Percentiles rank a stretch among this genome's conserved stretches.
These are phyloP conservation scores for Blastobotrys buckinghamii DNA, from an alignment of 1,139 yeast species.

Conservation along the genomic window DNA sequence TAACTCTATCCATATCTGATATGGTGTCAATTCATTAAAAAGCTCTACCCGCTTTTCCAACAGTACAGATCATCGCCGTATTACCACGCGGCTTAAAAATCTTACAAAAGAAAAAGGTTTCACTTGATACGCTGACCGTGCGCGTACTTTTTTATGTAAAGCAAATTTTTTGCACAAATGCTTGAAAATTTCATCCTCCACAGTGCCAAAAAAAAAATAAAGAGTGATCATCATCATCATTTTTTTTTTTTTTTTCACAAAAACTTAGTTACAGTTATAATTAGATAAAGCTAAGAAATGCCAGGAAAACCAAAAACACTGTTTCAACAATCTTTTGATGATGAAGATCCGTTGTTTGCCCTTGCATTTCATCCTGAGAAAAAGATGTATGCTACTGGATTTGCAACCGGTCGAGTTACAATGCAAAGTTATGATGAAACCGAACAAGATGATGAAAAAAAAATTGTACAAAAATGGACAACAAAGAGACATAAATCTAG, in stretches of 20 bases:
- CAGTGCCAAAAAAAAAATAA: too few relatives aligned
- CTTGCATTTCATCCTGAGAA: constrained; percentile 74
- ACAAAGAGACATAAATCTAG: constrained; percentile 90
- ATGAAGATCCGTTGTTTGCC: constrained; percentile 57
- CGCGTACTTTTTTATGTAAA: not conserved
- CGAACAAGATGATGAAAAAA: not conserved
- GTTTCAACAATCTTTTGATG: constrained; percentile 26
- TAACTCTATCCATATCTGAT: too few relatives aligned
- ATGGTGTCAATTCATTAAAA: too few relatives aligned
- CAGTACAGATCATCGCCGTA: too few relatives aligned
- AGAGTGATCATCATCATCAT: not conserved
- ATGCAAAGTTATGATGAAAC: constrained; percentile 36
- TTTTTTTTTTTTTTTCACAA: not conserved
- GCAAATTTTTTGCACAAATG: too few relatives aligned
- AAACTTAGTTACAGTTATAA: not conserved
- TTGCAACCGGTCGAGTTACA: constrained; percentile 69
- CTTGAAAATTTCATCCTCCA: too few relatives aligned
- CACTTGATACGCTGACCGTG: too few relatives aligned
- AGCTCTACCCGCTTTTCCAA: too few relatives aligned
- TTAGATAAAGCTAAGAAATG: not conserved
- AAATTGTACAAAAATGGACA: constrained; percentile 54
- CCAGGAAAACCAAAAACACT: constrained; percentile 12
- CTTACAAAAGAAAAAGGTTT: too few relatives aligned
- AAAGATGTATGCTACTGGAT: constrained; percentile 61
- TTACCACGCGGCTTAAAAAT: too few relatives aligned